Evolutionary conservation across 495 filamentous ascomycete genomes (phyloP), one percentile per base, ranked within the genome.

Genomic region (Chaetomium fimeti): DNA sequence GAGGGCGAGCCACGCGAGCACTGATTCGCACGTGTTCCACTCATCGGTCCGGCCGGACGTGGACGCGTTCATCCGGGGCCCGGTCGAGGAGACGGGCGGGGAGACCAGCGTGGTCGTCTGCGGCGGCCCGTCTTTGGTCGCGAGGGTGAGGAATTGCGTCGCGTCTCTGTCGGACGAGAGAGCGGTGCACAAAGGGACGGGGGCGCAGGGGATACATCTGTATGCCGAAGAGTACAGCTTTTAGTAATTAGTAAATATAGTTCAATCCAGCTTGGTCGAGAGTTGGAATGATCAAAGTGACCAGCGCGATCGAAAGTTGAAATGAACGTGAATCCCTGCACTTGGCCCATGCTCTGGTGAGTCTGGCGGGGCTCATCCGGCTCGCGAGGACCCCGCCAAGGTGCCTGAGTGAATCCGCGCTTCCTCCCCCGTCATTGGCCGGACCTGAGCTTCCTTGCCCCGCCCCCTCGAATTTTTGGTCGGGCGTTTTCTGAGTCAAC

Each of bases 151-250:
- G 45, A 85, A 83, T 32, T 86, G 79, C 56, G 88, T 91, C 1
- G 89, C 88, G 0, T 81, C 76, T 18, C 69, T 96, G 53, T 90
- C 89, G 65, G 89, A 97, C 75, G 93, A 96, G 74, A 77, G 93
- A 57, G 92, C 90, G 0, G 89, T 96, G 42, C 91, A 96, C 68
- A 96, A 96, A 70, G 92, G 92, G 11, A 94, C 90, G 0, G 92
- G 90, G 2, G 92, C 92, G 12, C 90, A 94, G 72, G 92, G 92
- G 18, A 82, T 84, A 32, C 75, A 79, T 67, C 64, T 83, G 58
- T 75, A 78, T 68, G 80, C 78, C 3, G 81, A 84, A 74, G 79
- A 82, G 64, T 82, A 81, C 60, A 72, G 69, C 24, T 81, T 81
- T 60, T 80, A 69, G 67, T 13, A 36, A 11, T 2, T 7, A 53